Base-by-base conservation (phyloP, 164 flowering plant species). In the Magnolia changhungtana region DNA sequence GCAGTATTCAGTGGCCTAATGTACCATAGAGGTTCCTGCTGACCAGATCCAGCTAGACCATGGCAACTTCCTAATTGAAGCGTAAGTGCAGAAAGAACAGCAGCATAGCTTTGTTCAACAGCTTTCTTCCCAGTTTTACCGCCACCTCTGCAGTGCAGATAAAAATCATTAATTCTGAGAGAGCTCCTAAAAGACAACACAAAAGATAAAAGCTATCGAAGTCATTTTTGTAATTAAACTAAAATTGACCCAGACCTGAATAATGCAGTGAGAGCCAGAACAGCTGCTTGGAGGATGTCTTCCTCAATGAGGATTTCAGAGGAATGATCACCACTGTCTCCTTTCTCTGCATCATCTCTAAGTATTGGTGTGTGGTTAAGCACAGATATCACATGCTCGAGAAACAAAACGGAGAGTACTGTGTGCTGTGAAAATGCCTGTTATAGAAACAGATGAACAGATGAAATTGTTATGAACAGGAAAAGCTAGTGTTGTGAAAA, bases 401-500 rank as follows among this genome's bases (percentile, higher is more conserved):
- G 79, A 82, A 96, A 96, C 77, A 82, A 80, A 83, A 71, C 70
- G n/a, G 98, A 90, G 72, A 96, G 97, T 52, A 86, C 80, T 16
- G 85, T 18, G 76, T 96, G 98, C 85, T 96, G 99, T 61, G 99
- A 87, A 84, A 96, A 96, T 79, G 91, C 92, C 99, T 96, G 74
- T 19, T 65, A 79, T 55, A 70, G 66, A 74, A 72, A 72, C 69
- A 74, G 27, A 23, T 2, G 19, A 65, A 65, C 11, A 68, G 50
- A 68, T 24, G n/a, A 14, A 68, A 68, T 66, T 21, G 13, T 66
- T 66, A 66, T 66, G 69, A 21, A 66, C 13, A 66, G 45, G 31
- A 66, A 66, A 66, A 66, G 13, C 24, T 9, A 24, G 29, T 21
- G 21, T 21, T 66, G 19, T 63, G 21, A 9, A 27, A 24, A 24